A percentile compares a stretch with the other conserved stretches of the same genome.
Evolutionary conservation across 2,329 filamentous ascomycete species (phyloP).

Genomic region (Trichoderma sp.): DNA sequence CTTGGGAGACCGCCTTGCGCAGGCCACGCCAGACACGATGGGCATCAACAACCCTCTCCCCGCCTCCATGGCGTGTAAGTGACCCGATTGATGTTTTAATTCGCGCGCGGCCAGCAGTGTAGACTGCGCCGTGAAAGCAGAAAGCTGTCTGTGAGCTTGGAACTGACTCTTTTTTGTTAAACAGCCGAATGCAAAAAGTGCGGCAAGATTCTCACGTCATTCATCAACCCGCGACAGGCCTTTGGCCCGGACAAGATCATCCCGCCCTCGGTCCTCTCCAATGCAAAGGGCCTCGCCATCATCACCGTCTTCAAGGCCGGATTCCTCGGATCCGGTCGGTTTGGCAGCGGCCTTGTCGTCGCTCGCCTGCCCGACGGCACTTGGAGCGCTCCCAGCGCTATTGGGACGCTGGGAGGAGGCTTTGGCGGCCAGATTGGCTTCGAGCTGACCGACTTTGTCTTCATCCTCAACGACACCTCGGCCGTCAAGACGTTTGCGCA

Average conservation of each 20-base stretch:
- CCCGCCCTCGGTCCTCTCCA: conserved; percentile 83
- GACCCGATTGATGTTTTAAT: neutral
- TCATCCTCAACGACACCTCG: conserved; percentile 89
- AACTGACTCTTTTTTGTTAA: conserved; percentile 7
- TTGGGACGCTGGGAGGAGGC: conserved; percentile 78
- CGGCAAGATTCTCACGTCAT: conserved; percentile 91
- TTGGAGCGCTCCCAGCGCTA: conserved; percentile 82
- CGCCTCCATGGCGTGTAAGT: conserved; percentile 70
- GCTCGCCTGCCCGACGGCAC: conserved; percentile 75
- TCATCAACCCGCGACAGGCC: conserved; percentile 88
- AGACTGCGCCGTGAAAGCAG: neutral
- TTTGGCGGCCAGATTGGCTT: conserved; percentile 87
- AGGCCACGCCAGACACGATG: conserved; percentile 24
- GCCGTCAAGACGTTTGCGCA: conserved; percentile 95
- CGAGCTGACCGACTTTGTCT: conserved; percentile 92
- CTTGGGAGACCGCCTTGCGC: conserved; percentile 16
- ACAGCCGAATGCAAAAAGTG: conserved; percentile 97
- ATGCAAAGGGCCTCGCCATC: conserved; percentile 88
- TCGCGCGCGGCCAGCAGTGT: conserved; percentile 28
- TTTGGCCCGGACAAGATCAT: conserved; percentile 98
- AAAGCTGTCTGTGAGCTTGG: neutral
- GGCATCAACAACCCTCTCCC: conserved; percentile 70
- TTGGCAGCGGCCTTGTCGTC: conserved; percentile 81
- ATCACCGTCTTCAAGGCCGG: conserved; percentile 86
- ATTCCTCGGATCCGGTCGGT: conserved; percentile 80